A percentile compares a stretch with the other conserved stretches of the same genome.
phyloP scores from a whole-genome alignment of 1,139 yeast species.

The Blastobotrys buckinghamii region DNA sequence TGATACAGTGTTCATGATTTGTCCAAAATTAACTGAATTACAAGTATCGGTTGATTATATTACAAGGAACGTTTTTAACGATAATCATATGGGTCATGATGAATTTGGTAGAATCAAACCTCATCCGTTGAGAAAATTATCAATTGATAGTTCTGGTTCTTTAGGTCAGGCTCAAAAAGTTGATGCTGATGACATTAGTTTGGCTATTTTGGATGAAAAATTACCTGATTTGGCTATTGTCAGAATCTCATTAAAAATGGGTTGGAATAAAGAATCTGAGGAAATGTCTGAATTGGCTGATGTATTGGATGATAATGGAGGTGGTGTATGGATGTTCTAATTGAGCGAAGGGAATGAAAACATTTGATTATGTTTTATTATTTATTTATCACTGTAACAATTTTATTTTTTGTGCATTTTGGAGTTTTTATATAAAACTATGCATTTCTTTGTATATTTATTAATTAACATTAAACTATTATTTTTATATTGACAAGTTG shows the following conservation, averaged over 20 bases:
- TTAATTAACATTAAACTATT: no score
- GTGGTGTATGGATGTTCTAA: conserved; percentile 30
- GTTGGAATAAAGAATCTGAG: conserved; percentile 79
- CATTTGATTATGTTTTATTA: no score
- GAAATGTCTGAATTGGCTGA: conserved; percentile 57
- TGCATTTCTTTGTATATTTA: no score
- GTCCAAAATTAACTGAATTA: conserved; percentile 62
- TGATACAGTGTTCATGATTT: conserved; percentile 64
- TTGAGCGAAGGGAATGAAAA: no score
- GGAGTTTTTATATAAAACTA: no score
- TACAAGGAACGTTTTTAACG: conserved; percentile 40
- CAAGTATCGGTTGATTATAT: conserved; percentile 80
- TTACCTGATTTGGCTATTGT: conserved; percentile 61
- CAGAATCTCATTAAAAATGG: conserved; percentile 67
- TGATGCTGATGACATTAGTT: conserved; percentile 81
- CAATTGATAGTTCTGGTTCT: conserved; percentile 81
- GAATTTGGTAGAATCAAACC: conserved; percentile 21
- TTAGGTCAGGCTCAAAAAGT: conserved; percentile 78
- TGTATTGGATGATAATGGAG: conserved; percentile 31
- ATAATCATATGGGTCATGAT: conserved; percentile 27
- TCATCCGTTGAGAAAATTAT: conserved; percentile 60
- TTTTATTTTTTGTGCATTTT: no score
- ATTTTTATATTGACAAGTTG: no score
- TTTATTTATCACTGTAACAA: no score
- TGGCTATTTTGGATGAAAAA: conserved; percentile 75